These are phyloP conservation scores for Aspergillus neoniger DNA, from an alignment of 2,329 filamentous ascomycete genomes.

Conservation along the genomic window DNA sequence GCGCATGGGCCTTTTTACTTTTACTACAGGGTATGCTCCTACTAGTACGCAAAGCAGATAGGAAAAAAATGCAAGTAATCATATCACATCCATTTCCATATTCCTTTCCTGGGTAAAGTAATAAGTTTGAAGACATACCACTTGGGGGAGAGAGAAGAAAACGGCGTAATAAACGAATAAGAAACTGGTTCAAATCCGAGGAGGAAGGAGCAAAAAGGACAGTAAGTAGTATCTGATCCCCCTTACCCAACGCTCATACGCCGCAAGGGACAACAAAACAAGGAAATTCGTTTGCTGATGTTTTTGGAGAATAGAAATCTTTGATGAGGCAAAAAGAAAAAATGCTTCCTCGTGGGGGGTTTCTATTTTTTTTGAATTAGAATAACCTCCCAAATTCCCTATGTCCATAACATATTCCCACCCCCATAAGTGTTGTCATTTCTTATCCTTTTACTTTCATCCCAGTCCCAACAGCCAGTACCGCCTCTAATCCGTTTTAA, in stretches of 20 bases:
- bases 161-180: background rate
- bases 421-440: background rate
- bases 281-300: conserved; percentile 16
- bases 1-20: background rate
- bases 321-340: conserved; percentile 25
- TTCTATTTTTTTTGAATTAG: background rate
- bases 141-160: conserved; percentile 19
- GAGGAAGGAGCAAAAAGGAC: conserved; percentile 11
- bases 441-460: conserved; percentile 24
- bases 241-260: conserved; percentile 27
- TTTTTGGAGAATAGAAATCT: conserved; percentile 25
- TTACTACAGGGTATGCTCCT: no score
- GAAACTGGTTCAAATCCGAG: conserved; percentile 18
- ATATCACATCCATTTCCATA: conserved; percentile 31
- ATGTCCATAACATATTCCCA: conserved; percentile 6
- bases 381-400: conserved; percentile 25
- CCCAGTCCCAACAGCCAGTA: conserved; percentile 32
- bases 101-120: conserved; percentile 21
- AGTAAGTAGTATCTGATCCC: background rate
- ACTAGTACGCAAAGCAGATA: background rate
- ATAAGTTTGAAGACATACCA: conserved; percentile 14
- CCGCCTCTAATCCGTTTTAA: conserved; percentile 55
- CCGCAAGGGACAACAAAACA: conserved; percentile 13
- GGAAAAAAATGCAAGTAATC: no score
- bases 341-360: conserved; percentile 1